Base-by-base conservation (phyloP, 768 basidiomycete genomes). In the Rhodotorula kratochvilovae region DNA sequence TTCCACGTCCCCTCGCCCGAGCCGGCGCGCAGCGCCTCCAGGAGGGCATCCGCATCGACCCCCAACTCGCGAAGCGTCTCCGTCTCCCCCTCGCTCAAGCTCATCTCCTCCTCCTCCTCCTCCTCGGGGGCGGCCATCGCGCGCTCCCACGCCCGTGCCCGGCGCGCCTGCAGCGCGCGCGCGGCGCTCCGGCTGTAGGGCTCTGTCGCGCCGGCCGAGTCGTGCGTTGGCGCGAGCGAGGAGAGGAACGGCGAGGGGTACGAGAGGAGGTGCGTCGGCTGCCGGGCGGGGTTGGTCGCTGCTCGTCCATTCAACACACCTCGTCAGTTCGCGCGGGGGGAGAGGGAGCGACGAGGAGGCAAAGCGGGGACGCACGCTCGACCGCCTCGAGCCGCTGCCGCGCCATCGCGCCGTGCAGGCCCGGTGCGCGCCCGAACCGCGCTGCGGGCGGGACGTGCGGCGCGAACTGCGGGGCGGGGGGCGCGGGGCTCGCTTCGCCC, bases 181-280 rank as follows among this genome's bases (percentile, higher is more conserved):
- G n/a, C 1, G n/a, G 63, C 63, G 2, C 27, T 31, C 17, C 10
- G 7, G 3, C 2, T 2, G 31, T 63, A 63, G 13, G 39, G 27
- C 42, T 43, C 42, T 29, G 35, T 48, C 42, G 53, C 53, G 43
- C 54, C 50, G 25, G 50, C 27, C 50, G 61, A 62, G 50, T 62
- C 61, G 35, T 39, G 31, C 1, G 61, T 27, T 1, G 61, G 61
- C 5, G 61, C 61, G 50, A 62, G 36, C 16, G 61, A 51, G 27
- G 53, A 35, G 42, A 63, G 50, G 51, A 55, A 63, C 17, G 36
- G 63, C 7, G 63, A 55, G 51, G 29, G n/a, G 54, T 46, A 53
- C 16, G 53, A 23, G 53, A 45, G 53, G 54, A 63, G 53, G 51
- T 27, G 21, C 8, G 62, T 39, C 5, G 51, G 51, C 5, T 23